These are phyloP conservation scores for Calycina marina DNA, from an alignment of 2,329 filamentous ascomycete species.

Conservation along the genomic window DNA sequence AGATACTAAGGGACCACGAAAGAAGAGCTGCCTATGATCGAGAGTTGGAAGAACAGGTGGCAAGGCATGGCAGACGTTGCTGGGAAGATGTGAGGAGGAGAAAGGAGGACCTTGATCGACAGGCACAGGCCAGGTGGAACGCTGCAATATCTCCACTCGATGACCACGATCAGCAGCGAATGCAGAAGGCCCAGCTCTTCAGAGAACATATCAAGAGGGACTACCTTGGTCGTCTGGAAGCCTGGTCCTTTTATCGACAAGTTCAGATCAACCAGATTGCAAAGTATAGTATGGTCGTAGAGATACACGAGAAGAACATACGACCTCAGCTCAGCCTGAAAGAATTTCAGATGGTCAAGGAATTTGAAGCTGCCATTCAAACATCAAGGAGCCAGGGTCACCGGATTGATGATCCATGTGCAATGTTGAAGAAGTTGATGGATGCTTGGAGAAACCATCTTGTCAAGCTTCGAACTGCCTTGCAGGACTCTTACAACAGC, in stretches of 20 bases:
- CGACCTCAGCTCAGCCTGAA: slow-evolving; percentile 4
- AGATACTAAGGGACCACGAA: slow-evolving; percentile 8
- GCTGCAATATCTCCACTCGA: slow-evolving; percentile 1
- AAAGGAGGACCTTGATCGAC: slow-evolving; percentile 7
- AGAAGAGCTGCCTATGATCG: slow-evolving; percentile 13
- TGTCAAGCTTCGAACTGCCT: not conserved
- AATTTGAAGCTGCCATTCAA: slow-evolving; percentile 8
- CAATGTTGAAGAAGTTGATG: slow-evolving; percentile 5
- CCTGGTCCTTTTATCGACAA: slow-evolving; percentile 6
- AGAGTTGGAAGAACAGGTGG: slow-evolving; percentile 2
- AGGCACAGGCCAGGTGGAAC: not conserved
- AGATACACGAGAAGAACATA: slow-evolving; percentile 6
- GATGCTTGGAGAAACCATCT: slow-evolving; percentile 6
- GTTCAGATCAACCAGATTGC: slow-evolving; percentile 1
- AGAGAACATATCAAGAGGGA: slow-evolving; percentile 5
- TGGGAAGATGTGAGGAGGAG: slow-evolving; percentile 4
- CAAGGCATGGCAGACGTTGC: slow-evolving; percentile 2
- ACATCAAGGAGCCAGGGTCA: slow-evolving; percentile 4
- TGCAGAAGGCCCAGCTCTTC: slow-evolving; percentile 4
- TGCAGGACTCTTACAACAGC: slow-evolving; percentile 2
- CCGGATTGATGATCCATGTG: slow-evolving; percentile 3
- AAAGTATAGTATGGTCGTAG: slow-evolving; percentile 2
- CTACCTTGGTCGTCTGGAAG: slow-evolving; percentile 4
- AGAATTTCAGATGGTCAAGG: slow-evolving; percentile 4
- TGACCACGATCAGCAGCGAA: slow-evolving; percentile 1